Evolutionary conservation across 2,329 filamentous ascomycete genomes (phyloP).

Genomic region (Magnaporthiopsis poae): DNA sequence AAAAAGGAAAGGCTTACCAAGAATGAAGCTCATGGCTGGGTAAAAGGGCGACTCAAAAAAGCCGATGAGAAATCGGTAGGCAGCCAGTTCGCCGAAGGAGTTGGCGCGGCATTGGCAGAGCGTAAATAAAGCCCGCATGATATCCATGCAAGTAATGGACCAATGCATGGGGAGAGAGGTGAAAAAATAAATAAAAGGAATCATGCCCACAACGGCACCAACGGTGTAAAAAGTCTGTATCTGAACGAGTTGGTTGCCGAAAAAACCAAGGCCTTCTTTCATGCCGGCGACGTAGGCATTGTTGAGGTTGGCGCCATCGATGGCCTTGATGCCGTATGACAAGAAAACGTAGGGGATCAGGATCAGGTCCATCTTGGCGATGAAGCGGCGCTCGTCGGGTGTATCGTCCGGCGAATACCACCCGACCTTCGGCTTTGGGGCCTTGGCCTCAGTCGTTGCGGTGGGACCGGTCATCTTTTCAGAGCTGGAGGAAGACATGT

Average conservation of each 20-base stretch:
- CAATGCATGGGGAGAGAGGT: constrained; percentile 22
- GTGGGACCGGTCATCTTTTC: neutral
- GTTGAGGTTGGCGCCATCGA: constrained; percentile 19
- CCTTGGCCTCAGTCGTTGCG: too few relatives aligned
- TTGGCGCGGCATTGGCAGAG: constrained; percentile 10
- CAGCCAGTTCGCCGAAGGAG: constrained; percentile 19
- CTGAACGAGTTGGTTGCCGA: constrained; percentile 17
- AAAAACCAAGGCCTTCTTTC: constrained; percentile 18
- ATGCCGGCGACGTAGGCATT: constrained; percentile 22
- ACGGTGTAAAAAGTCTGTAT: constrained; percentile 16
- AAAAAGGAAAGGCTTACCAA: constrained; percentile 14
- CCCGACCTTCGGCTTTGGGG: neutral
- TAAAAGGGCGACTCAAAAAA: constrained; percentile 23
- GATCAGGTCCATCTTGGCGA: constrained; percentile 18
- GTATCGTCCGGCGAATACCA: constrained; percentile 9
- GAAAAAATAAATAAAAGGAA: constrained; percentile 14
- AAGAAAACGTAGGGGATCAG: constrained; percentile 17
- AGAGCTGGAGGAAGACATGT: neutral
- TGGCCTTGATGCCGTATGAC: constrained; percentile 19
- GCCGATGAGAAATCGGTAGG: constrained; percentile 23
- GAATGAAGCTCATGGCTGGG: constrained; percentile 20
- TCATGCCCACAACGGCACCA: constrained; percentile 6
- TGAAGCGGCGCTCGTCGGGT: constrained; percentile 16
- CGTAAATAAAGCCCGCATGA: constrained; percentile 19
- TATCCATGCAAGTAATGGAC: constrained; percentile 13